Conservation (phyloP, 305 asterid species). For the Fraxinus baroniana region DNA sequence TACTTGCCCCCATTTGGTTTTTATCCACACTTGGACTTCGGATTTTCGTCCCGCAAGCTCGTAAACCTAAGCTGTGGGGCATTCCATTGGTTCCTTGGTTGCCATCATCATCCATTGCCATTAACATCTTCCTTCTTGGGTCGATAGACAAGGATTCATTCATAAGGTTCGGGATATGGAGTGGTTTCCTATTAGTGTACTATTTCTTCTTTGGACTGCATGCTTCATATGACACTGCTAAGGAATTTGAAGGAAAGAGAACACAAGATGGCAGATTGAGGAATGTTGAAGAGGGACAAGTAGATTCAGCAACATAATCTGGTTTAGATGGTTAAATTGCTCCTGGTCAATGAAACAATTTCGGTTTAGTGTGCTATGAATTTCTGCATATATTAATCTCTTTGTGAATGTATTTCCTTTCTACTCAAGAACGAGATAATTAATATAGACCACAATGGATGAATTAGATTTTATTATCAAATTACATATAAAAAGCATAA, state of each 20-base stretch:
- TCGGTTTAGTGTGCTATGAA: neutral
- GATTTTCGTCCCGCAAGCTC: constrained; percentile 41
- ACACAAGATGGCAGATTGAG: neutral
- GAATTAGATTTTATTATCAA: neutral
- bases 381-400: neutral
- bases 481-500: neutral
- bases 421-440: neutral
- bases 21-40: constrained; percentile 39
- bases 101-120: constrained; percentile 49
- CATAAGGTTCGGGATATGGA: constrained; percentile 46
- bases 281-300: constrained; percentile 23
- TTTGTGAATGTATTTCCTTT: neutral
- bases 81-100: constrained; percentile 61
- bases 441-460: neutral
- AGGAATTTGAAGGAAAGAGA: constrained; percentile 17
- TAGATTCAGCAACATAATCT: neutral
- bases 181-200: constrained; percentile 36
- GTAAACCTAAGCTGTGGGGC: constrained; percentile 49
- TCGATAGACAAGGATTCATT: constrained; percentile 45
- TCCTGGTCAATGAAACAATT: neutral
- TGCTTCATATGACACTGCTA: constrained; percentile 56
- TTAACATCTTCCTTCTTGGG: constrained; percentile 52
- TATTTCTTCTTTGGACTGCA: constrained; percentile 51
- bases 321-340: neutral
- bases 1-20: constrained; percentile 44